Evolutionary conservation across 768 basidiomycete species (phyloP), one percentile per base, ranked within the genome.

Genomic region (Tulasnella sp.): DNA sequence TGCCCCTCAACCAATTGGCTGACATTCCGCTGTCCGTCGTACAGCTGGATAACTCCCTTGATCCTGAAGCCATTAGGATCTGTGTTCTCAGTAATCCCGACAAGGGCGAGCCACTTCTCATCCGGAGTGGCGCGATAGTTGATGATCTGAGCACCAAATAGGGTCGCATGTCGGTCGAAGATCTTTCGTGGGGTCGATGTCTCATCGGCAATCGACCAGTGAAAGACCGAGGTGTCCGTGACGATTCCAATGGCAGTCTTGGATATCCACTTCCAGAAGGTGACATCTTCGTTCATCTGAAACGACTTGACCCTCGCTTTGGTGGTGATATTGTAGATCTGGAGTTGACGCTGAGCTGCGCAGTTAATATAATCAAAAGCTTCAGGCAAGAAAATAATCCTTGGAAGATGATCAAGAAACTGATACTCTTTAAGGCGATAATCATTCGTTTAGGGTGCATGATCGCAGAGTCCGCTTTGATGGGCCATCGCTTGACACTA

Each of bases 241-340:
- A 97, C 96, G 74, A 98, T 80, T 66, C 96, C 96, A 63, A 99
- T 84, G 27, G 87, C 87, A 15, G 83, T 81, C 62, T 91, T 85
- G 49, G 84, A 87, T 41, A 97, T 83, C 96, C 96, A 99, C 70
- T 96, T 97, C 96, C 96, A 99, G 73, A 96, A 99, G 24, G 91
- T 84, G 54, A 96, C 78, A 69, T 99, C 94, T 68, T 97, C 92
- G 68, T 82, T 86, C 76, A 84, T 96, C 61, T 83, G 76, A 69
- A 98, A 92, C 27, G 93, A 89, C 69, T 94, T 94, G 72, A 99
- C 89, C 76, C 98, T 98, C 70, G 87, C 84, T 76, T 98, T 98
- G 9, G 87, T 86, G 65, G 93, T 93, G 65, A 99, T 90, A 72
- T 98, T 94, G 77, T 98, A 99, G 62, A 98, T 83, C 72, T 99